Conservation (phyloP, 2,329 filamentous ascomycete genomes). For the Pezicula carpinea region DNA sequence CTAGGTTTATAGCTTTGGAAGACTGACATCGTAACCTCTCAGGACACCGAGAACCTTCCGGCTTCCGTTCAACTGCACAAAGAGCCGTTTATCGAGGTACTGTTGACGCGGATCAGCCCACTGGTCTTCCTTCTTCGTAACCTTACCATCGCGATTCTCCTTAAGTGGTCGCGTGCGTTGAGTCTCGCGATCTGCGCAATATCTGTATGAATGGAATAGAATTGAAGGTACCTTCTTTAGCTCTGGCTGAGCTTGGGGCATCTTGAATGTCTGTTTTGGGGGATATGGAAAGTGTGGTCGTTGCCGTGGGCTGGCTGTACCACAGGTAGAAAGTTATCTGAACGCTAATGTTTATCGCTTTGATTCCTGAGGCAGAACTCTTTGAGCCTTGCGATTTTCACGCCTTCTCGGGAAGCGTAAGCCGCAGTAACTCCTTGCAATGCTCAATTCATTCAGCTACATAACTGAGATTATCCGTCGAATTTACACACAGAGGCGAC, state of each 20-base stretch:
- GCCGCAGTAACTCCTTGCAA: no score
- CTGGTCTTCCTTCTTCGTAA: constrained; percentile 65
- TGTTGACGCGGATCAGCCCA: constrained; percentile 34
- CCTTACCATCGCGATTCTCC: constrained; percentile 9
- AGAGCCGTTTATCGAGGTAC: constrained; percentile 99
- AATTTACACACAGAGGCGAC: constrained; percentile 7
- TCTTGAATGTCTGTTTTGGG: constrained; percentile 38
- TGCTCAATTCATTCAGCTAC: no score
- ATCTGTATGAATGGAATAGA: constrained; percentile 5
- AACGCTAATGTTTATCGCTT: constrained; percentile 1
- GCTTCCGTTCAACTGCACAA: constrained; percentile 96
- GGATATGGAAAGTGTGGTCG: constrained; percentile 17
- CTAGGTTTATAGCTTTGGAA: neutral
- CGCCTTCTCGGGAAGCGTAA: no score
- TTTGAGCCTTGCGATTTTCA: no score
- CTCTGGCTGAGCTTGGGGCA: constrained; percentile 98
- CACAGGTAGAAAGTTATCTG: constrained; percentile 6
- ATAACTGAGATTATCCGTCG: neutral
- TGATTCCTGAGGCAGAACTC: no score
- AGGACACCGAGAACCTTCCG: constrained; percentile 94
- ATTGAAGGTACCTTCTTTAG: constrained; percentile 77
- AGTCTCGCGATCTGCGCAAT: constrained; percentile 1
- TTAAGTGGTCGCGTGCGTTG: constrained; percentile 11
- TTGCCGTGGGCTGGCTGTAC: neutral
- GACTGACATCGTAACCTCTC: constrained; percentile 85